phyloP scores from a whole-genome alignment of 2,329 filamentous ascomycete species.

The Aureobasidium uvarum region DNA sequence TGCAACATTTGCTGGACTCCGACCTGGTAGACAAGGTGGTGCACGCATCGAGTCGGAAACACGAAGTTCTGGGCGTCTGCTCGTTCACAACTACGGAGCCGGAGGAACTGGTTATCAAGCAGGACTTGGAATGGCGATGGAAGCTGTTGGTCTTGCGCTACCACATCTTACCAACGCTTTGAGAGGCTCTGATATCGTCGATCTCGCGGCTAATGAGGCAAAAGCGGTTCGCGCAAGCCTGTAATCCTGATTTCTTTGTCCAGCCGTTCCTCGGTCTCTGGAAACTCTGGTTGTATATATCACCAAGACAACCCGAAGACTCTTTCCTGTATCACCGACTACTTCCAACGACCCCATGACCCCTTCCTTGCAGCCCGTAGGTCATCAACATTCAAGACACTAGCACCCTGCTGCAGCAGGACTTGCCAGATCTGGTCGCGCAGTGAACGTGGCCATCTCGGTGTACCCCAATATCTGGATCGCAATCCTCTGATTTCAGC shows the following conservation, averaged over 20 bases:
- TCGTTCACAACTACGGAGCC: conserved; percentile 11
- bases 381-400: not conserved
- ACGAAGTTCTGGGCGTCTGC: not conserved
- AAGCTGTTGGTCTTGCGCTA: not conserved
- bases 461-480: conserved; percentile 15
- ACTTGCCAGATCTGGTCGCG: not conserved
- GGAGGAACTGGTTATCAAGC: not conserved
- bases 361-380: not conserved
- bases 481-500: not conserved
- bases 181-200: not conserved
- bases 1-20: not conserved
- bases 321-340: too few relatives aligned
- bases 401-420: not conserved
- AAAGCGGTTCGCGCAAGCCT: not conserved
- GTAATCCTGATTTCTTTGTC: not conserved
- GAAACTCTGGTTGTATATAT: too few relatives aligned
- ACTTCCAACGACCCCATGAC: not conserved
- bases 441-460: not conserved
- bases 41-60: not conserved
- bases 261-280: too few relatives aligned
- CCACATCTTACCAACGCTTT: not conserved
- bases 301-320: too few relatives aligned
- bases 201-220: not conserved
- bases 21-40: not conserved
- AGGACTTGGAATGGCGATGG: not conserved